phyloP scores from a whole-genome alignment of 768 basidiomycete genomes.

The Boletus sensibilis region DNA sequence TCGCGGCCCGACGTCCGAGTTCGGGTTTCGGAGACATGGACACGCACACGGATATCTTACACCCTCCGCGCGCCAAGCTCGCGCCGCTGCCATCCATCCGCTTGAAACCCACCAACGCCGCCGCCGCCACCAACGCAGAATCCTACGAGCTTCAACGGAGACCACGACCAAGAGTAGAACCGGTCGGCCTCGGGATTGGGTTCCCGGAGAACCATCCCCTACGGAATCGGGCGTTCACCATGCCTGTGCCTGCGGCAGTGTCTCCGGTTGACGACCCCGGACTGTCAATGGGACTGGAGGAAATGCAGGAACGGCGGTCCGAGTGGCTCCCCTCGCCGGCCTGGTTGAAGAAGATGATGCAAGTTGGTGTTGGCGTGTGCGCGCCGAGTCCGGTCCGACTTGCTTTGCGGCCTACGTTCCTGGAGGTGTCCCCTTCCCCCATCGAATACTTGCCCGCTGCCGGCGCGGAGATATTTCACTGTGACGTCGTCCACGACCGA shows the following conservation, averaged over 20 bases:
- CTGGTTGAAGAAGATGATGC: neutral
- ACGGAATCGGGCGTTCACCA: slow-evolving; percentile 17
- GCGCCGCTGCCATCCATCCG: neutral
- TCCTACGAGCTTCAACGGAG: slow-evolving; percentile 17
- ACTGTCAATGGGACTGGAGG: neutral
- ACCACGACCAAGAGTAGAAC: neutral
- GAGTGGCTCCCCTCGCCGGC: slow-evolving; percentile 7
- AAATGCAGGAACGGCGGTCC: neutral
- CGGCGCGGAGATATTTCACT: neutral
- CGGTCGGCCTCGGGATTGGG: slow-evolving; percentile 27
- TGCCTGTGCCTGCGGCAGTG: slow-evolving; percentile 11
- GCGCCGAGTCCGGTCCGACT: slow-evolving; percentile 2
- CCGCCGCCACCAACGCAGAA: neutral
- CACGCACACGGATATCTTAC: neutral
- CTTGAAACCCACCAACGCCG: neutral
- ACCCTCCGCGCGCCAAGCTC: neutral
- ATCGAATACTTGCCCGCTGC: slow-evolving; percentile 5
- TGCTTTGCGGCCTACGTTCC: slow-evolving; percentile 14
- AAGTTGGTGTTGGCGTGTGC: neutral
- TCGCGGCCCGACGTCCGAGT: slow-evolving; percentile 13
- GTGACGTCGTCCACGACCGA: neutral
- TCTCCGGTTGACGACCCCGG: neutral
- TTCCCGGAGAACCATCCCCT: slow-evolving; percentile 27
- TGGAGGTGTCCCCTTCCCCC: slow-evolving; percentile 21
- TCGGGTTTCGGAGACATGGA: neutral